Percentiles rank a stretch among this genome's conserved stretches.
Conservation (phyloP, 2,329 filamentous ascomycete species). For the Magnaporthiopsis incrustans region DNA sequence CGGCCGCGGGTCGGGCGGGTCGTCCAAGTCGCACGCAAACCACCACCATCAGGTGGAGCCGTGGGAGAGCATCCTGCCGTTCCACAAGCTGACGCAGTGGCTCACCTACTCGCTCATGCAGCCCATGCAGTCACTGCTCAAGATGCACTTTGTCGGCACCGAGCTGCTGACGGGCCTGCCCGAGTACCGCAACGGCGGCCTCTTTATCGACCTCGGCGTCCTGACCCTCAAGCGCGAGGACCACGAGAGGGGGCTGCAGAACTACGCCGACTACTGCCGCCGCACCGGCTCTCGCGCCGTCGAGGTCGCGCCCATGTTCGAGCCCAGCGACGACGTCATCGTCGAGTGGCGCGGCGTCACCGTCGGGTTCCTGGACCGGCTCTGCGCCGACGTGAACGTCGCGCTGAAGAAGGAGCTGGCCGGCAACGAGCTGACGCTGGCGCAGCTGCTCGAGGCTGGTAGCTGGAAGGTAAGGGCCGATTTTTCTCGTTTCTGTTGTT, state of each 20-base stretch:
- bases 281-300: conserved; percentile 57
- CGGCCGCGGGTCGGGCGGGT: conserved; percentile 21
- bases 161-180: conserved; percentile 58
- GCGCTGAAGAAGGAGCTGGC: conserved; percentile 54
- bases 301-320: conserved; percentile 51
- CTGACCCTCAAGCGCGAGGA: conserved; percentile 40
- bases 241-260: conserved; percentile 31
- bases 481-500: no score
- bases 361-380: conserved; percentile 48
- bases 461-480: conserved; percentile 79
- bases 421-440: conserved; percentile 65
- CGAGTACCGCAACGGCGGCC: conserved; percentile 64
- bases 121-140: conserved; percentile 46
- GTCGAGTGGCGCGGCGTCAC: conserved; percentile 61
- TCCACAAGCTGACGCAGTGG: conserved; percentile 63
- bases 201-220: conserved; percentile 54
- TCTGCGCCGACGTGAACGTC: conserved; percentile 50
- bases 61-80: conserved; percentile 67
- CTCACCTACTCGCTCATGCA: conserved; percentile 66
- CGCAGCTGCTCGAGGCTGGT: conserved; percentile 89
- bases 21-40: conserved; percentile 53
- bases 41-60: conserved; percentile 41
- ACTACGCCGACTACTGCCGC: conserved; percentile 57
- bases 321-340: conserved; percentile 51
- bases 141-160: conserved; percentile 41